Evolutionary conservation across 2,329 filamentous ascomycete species (phyloP).

Genomic region (Hirsutella thompsonii): DNA sequence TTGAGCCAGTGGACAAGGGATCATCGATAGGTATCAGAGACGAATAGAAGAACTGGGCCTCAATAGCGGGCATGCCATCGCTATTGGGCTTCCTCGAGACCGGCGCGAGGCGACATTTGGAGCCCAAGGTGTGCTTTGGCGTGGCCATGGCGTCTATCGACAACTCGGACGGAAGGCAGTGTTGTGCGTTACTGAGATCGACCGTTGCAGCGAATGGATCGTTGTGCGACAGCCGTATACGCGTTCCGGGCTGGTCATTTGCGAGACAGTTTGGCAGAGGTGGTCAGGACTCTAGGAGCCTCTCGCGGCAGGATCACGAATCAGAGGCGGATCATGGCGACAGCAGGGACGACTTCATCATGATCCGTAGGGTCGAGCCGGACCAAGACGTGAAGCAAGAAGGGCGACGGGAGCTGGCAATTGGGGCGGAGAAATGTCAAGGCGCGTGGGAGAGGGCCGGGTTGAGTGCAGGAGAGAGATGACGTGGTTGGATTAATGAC

Average conservation of each 20-base stretch:
- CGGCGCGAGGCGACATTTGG: slow-evolving; percentile 44
- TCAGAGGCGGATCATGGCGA: slow-evolving; percentile 2
- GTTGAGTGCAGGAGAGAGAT: background rate
- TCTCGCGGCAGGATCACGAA: slow-evolving; percentile 1
- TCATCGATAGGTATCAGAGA: slow-evolving; percentile 78
- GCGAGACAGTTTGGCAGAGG: too few relatives aligned
- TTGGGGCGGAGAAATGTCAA: background rate
- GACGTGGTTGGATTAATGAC: background rate
- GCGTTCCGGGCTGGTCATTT: too few relatives aligned
- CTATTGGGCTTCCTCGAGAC: slow-evolving; percentile 23
- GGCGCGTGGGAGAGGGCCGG: background rate
- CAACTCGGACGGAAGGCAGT: background rate
- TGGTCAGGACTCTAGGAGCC: background rate
- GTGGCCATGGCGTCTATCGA: slow-evolving; percentile 2
- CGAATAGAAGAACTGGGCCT: slow-evolving; percentile 74
- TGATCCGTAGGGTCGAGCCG: background rate
- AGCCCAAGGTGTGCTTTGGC: slow-evolving; percentile 41
- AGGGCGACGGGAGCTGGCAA: background rate
- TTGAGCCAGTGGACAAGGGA: slow-evolving; percentile 55
- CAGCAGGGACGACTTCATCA: background rate
- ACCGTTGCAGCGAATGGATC: background rate
- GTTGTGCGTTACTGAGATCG: background rate
- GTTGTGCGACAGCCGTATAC: too few relatives aligned
- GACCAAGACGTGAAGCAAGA: background rate
- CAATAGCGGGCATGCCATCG: slow-evolving; percentile 43